phyloP scores from a whole-genome alignment of 805 yeast genomes.

The Candida railenensis region DNA sequence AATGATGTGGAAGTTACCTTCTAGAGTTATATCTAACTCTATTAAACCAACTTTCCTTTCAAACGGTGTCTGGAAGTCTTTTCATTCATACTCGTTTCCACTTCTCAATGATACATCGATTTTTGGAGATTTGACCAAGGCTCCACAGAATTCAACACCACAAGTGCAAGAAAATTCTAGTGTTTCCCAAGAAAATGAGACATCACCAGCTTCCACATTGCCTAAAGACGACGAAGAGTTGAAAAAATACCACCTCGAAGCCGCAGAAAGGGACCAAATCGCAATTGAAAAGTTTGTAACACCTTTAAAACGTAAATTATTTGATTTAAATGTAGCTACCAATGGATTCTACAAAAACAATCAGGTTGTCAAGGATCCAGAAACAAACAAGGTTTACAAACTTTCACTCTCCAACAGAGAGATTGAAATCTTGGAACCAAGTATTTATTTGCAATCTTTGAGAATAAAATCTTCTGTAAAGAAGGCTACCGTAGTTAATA shows the following conservation, averaged over 20 bases:
- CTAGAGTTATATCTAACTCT: not conserved
- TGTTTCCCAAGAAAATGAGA: constrained; percentile 1
- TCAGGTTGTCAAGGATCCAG: constrained; percentile 41
- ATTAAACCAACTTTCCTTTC: not conserved
- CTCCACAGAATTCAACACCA: constrained; percentile 10
- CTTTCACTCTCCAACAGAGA: constrained; percentile 62
- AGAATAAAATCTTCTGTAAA: constrained; percentile 86
- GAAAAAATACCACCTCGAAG: constrained; percentile 51
- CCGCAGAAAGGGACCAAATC: constrained; percentile 42
- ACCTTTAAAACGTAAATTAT: constrained; percentile 69
- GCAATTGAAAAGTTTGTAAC: constrained; percentile 57
- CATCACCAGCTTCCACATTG: not conserved
- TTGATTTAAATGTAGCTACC: constrained; percentile 54
- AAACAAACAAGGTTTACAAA: constrained; percentile 49
- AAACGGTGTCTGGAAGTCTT: not conserved
- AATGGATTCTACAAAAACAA: constrained; percentile 72
- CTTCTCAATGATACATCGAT: constrained; percentile 6
- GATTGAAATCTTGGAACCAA: constrained; percentile 80
- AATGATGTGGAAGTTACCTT: not conserved
- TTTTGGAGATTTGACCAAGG: constrained; percentile 34
- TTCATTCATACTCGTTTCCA: not conserved
- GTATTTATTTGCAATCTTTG: constrained; percentile 76
- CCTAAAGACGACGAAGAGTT: constrained; percentile 27
- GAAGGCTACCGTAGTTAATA: constrained; percentile 76
- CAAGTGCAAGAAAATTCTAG: not conserved